phyloP scores from a whole-genome alignment of 2,329 filamentous ascomycete genomes.

The Aspergillus pseudonomiae region DNA sequence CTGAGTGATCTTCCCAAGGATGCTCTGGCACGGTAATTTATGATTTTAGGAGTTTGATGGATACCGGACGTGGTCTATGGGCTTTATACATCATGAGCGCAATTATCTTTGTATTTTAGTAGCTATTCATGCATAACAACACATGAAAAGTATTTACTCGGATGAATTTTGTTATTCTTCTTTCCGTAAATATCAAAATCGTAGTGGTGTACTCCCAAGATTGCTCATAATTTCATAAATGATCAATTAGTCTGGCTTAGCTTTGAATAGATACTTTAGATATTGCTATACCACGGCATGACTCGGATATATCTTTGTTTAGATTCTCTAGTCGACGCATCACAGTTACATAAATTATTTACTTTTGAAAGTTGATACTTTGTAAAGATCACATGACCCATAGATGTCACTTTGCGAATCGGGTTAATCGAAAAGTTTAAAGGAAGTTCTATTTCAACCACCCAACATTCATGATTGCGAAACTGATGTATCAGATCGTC shows the following conservation, averaged over 20 bases:
- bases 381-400: neutral
- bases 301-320: neutral
- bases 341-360: neutral
- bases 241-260: neutral
- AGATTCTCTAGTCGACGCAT: neutral
- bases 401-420: neutral
- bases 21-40: slow-evolving; percentile 53
- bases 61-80: neutral
- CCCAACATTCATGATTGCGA: neutral
- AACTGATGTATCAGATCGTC: neutral
- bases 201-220: neutral
- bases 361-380: neutral
- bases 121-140: neutral
- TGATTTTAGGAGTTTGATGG: neutral
- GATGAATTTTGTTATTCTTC: neutral
- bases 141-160: neutral
- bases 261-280: neutral
- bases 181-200: neutral
- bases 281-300: neutral
- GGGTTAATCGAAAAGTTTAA: neutral
- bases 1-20: slow-evolving; percentile 62
- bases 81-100: slow-evolving; percentile 31
- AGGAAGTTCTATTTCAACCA: neutral
- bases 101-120: slow-evolving; percentile 7
- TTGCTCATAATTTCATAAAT: neutral